These are phyloP conservation scores for Bacterosira constricta DNA, from an alignment of 108 stramenopile species.

Conservation along the genomic window DNA sequence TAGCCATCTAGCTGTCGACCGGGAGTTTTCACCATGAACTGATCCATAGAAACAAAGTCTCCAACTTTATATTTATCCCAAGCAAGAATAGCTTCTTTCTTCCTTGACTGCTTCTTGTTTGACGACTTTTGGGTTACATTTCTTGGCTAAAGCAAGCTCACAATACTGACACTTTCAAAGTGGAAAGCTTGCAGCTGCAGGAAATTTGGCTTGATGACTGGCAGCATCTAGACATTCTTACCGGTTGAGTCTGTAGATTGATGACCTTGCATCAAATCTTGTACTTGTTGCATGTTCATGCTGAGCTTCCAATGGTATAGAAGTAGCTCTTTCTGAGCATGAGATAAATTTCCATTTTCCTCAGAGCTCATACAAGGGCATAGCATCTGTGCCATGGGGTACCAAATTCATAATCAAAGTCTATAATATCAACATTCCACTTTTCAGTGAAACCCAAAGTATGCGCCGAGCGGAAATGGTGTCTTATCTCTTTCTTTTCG, in stretches of 20 bases:
- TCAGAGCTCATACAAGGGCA: neutral
- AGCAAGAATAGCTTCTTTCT: neutral
- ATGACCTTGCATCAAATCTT: neutral
- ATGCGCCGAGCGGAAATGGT: neutral
- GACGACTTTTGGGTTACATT: constrained; percentile 2
- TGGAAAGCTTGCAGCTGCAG: neutral
- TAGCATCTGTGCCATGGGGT: neutral
- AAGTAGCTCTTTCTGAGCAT: constrained; percentile 46
- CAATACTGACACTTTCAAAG: neutral
- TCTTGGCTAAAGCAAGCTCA: neutral
- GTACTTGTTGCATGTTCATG: neutral
- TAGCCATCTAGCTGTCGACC: constrained; percentile 31
- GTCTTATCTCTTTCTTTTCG: neutral
- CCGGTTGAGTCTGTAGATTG: neutral
- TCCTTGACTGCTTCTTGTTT: too few species aligned
- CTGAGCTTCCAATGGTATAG: constrained; percentile 39
- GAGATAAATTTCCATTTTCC: constrained; percentile 45
- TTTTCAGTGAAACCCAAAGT: neutral
- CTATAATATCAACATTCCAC: constrained; percentile 2
- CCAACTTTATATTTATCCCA: constrained; percentile 20
- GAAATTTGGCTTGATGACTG: neutral
- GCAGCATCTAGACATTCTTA: neutral
- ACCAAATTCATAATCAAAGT: neutral
- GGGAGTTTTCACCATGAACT: too few species aligned
- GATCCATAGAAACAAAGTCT: too few species aligned